phyloP scores from a whole-genome alignment of 116 monocot genomes.

The Phalaenopsis hybrid region DNA sequence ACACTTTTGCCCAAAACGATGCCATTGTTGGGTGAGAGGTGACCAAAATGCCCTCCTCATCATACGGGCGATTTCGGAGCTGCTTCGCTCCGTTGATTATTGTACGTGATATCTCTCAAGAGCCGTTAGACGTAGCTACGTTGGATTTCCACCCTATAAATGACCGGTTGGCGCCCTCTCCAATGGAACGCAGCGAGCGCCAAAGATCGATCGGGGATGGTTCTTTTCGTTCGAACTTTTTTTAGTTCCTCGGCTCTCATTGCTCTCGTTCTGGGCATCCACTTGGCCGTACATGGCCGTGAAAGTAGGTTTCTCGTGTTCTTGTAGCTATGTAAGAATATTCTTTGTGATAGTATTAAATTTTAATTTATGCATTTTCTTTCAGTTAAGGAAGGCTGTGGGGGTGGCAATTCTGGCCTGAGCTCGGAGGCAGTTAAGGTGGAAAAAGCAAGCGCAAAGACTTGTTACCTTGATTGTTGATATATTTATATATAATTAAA shows the following conservation, averaged over 20 bases:
- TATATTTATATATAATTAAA: neutral
- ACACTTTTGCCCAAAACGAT: neutral
- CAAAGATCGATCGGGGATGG: neutral
- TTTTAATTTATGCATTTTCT: neutral
- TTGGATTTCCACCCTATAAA: neutral
- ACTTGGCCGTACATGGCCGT: neutral
- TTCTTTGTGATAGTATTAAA: neutral
- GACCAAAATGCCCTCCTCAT: slow-evolving; percentile 4
- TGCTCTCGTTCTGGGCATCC: neutral
- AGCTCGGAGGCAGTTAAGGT: neutral
- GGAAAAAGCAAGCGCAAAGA: neutral
- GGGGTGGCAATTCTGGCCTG: neutral
- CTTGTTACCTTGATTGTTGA: neutral
- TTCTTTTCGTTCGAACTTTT: neutral
- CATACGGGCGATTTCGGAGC: neutral
- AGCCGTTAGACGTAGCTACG: neutral
- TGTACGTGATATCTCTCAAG: no score
- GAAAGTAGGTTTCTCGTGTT: neutral
- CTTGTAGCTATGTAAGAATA: neutral
- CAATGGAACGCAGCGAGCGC: no score
- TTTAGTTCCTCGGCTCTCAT: neutral
- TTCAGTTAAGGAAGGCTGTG: slow-evolving; percentile 4
- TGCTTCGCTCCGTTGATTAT: neutral
- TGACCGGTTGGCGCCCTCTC: neutral
- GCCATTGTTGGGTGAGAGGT: slow-evolving; percentile 1